phyloP scores from a whole-genome alignment of 345 rosid genomes.

The Moricandia arvensis region DNA sequence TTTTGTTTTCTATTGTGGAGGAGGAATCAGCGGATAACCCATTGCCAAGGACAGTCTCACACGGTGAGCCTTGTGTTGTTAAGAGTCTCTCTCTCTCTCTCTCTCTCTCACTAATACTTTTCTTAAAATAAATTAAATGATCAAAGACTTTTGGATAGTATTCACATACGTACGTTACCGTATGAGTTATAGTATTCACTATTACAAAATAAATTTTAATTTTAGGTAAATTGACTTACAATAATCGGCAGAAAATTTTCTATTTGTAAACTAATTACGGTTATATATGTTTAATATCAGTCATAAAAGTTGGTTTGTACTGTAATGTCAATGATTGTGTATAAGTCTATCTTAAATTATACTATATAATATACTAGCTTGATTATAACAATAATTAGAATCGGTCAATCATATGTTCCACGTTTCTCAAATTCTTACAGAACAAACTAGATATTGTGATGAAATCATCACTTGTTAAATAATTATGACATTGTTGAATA shows the following conservation, averaged over 20 bases:
- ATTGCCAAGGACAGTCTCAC: conserved; percentile 1
- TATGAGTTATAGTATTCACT: neutral
- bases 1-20: neutral
- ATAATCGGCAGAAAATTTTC: neutral
- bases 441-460: neutral
- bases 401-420: neutral
- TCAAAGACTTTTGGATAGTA: neutral
- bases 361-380: no score
- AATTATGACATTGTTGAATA: neutral
- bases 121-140: neutral
- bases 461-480: neutral
- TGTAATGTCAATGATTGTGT: neutral
- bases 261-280: no score
- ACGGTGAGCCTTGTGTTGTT: neutral
- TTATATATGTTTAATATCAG: neutral
- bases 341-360: neutral
- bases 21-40: conserved; percentile 9
- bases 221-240: neutral
- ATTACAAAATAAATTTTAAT: neutral
- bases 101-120: neutral
- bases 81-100: neutral
- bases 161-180: neutral
- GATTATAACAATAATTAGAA: neutral
- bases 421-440: neutral
- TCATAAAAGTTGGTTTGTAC: neutral